Percentiles rank a stretch among this genome's conserved stretches.
Conservation (phyloP, 1,284 basidiomycete genomes). For the Agaricales sp. region DNA sequence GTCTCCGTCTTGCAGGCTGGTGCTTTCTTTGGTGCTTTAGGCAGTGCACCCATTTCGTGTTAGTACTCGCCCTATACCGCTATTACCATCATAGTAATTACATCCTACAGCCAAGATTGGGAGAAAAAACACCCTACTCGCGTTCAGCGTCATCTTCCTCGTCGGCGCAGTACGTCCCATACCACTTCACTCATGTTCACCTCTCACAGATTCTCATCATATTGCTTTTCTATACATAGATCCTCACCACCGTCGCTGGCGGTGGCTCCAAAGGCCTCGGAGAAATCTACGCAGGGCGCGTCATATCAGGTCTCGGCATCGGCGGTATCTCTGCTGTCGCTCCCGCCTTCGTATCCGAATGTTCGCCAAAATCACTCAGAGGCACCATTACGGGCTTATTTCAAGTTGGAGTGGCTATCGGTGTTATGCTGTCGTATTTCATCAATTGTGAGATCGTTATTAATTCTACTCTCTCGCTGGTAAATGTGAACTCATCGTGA, state of each 20-base stretch:
- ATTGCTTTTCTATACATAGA: constrained; percentile 2
- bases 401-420: constrained; percentile 73
- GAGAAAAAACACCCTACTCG: constrained; percentile 43
- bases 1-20: constrained; percentile 78
- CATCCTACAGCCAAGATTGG: constrained; percentile 21
- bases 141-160: constrained; percentile 50
- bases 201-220: background rate
- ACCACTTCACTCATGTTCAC: constrained; percentile 19
- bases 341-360: constrained; percentile 73
- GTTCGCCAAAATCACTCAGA: constrained; percentile 65
- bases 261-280: constrained; percentile 38
- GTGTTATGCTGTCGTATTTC: constrained; percentile 74
- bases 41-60: constrained; percentile 57
- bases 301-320: constrained; percentile 58
- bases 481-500: constrained; percentile 14
- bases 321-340: constrained; percentile 57
- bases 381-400: constrained; percentile 68
- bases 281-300: constrained; percentile 69
- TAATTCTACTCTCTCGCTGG: constrained; percentile 4
- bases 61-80: constrained; percentile 8
- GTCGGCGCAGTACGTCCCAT: constrained; percentile 49
- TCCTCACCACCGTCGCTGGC: constrained; percentile 49
- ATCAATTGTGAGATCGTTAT: constrained; percentile 45
- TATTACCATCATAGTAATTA: background rate
- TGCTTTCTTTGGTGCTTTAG: constrained; percentile 71